Evolutionary conservation across 768 basidiomycete species (phyloP).

Genomic region (Tylopilus cervinicoccineus): DNA sequence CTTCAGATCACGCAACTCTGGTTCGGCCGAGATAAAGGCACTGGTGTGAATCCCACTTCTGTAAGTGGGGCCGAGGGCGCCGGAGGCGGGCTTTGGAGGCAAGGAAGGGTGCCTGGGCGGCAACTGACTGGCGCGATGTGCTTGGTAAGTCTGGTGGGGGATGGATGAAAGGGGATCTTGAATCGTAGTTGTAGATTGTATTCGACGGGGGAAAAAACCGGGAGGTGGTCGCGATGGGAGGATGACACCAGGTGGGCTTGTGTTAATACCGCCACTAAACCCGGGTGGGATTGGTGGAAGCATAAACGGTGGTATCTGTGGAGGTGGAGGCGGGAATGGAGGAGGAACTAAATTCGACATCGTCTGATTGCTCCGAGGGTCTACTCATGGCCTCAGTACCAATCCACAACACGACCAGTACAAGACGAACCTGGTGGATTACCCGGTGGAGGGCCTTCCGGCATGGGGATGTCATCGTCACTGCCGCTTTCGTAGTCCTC

Average conservation of each 20-base stretch:
- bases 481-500: conserved; percentile 45
- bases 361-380: conserved; percentile 4
- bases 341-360: background rate
- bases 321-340: conserved; percentile 25
- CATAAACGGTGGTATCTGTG: conserved; percentile 14
- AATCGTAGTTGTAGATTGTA: conserved; percentile 47
- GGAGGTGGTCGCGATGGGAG: conserved; percentile 48
- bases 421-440: conserved; percentile 15
- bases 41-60: conserved; percentile 40
- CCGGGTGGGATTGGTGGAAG: conserved; percentile 16
- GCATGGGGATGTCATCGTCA: conserved; percentile 89
- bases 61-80: conserved; percentile 35
- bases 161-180: conserved; percentile 76
- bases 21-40: conserved; percentile 79
- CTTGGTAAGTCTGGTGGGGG: conserved; percentile 78
- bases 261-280: conserved; percentile 2
- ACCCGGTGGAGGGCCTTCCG: conserved; percentile 70
- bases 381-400: conserved; percentile 6
- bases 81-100: conserved; percentile 36
- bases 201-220: conserved; percentile 59
- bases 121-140: conserved; percentile 49
- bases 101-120: conserved; percentile 39
- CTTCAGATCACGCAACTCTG: conserved; percentile 88
- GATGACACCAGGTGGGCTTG: conserved; percentile 17
- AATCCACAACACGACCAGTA: background rate